Base-by-base conservation (phyloP, 1,284 basidiomycete species). In the Polyporus tsugae region DNA sequence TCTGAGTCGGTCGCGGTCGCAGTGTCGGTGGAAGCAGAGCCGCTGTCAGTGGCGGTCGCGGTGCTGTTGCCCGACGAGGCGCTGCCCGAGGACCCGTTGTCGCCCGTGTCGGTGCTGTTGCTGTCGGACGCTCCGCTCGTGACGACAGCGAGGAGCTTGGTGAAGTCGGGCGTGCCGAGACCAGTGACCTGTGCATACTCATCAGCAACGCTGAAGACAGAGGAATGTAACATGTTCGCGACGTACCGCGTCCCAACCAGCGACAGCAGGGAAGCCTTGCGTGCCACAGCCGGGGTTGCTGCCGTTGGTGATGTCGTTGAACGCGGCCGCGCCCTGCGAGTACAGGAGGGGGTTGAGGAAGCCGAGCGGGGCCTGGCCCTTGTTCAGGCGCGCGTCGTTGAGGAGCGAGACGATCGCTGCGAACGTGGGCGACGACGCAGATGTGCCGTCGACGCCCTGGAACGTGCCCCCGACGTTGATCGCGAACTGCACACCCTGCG, bases 141-240 rank as follows among this genome's bases (percentile, higher is more conserved):
- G 15, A 66, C 67, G 39, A 73, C 67, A 35, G 67, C 53, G 70
- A 85, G 83, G 69, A 90, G 78, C 75, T 84, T 86, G 60, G 80
- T 73, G 77, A 90, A 90, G 75, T 90, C 83, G 13, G 88, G 89
- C 19, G 89, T 89, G 6, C 89, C 89, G 35, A 89, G 78, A 7
- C 89, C 89, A 64, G 88, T 90, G 62, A 89, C 84, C 86, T 87
- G 55, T 64, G 25, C 10, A 33, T 1, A 22, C 63, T 35, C 60
- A 65, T 55, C 6, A 59, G 38, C 38, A 60, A 44, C 38, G 3
- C 15, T 13, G 11, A 42, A 11, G 22, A 9, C 25, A 11, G 11
- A 25, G 15, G 10, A 42, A 25, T n/a, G 17, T 11, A 25, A 25
- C 1, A 60, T 5, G 7, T 4, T 4, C 10, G 59, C 13, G 6